These are phyloP conservation scores for Rubia peregrina DNA, from an alignment of 305 asterid species.

Conservation along the genomic window DNA sequence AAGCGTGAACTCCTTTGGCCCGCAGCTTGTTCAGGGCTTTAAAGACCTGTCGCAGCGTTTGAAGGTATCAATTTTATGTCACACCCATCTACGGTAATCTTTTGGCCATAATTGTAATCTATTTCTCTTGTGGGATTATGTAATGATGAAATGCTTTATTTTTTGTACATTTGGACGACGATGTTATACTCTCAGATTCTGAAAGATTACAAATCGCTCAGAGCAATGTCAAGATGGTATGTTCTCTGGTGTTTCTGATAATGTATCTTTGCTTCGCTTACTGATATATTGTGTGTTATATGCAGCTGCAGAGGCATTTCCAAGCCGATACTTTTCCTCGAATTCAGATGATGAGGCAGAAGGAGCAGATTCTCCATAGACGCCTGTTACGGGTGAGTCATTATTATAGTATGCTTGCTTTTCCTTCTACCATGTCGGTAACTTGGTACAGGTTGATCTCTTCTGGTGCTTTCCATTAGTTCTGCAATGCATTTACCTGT, in stretches of 20 bases:
- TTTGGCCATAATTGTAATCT: not conserved
- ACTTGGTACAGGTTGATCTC: not conserved
- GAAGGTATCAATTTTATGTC: constrained; percentile 43
- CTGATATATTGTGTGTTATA: constrained; percentile 12
- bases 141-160: not conserved
- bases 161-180: constrained; percentile 77
- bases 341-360: constrained; percentile 86
- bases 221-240: constrained; percentile 86
- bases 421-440: constrained; percentile 14
- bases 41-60: constrained; percentile 93
- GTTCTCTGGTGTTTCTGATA: constrained; percentile 13
- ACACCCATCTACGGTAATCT: not conserved
- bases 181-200: constrained; percentile 78
- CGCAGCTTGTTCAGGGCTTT: constrained; percentile 83
- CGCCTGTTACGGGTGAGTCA: constrained; percentile 74
- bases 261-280: constrained; percentile 4
- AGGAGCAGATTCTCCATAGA: constrained; percentile 88
- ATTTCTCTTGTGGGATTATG: not conserved
- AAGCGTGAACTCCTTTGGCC: constrained; percentile 95
- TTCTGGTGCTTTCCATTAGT: not conserved
- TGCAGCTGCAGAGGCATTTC: constrained; percentile 89
- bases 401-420: constrained; percentile 5
- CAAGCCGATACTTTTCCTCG: constrained; percentile 88
- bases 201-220: constrained; percentile 83
- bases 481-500: not conserved